Evolutionary conservation across 768 basidiomycete genomes (phyloP).

Genomic region (Russula compacta): DNA sequence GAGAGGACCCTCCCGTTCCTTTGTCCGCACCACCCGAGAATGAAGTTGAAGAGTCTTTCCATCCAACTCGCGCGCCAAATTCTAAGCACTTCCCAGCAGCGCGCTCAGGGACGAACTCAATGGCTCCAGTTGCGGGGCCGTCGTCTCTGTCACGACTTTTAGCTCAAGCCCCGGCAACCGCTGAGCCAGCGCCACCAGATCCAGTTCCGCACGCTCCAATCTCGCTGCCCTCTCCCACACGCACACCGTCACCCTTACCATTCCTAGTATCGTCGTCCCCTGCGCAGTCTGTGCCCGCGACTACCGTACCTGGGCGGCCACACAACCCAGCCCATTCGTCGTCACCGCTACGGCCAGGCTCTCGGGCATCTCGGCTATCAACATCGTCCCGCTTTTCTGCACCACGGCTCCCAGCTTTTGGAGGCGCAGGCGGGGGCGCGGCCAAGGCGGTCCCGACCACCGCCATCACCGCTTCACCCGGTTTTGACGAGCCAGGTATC

Average conservation of each 20-base stretch:
- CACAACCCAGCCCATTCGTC: background rate
- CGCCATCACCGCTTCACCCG: slow-evolving; percentile 35
- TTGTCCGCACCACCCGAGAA: slow-evolving; percentile 57
- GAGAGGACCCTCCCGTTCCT: slow-evolving; percentile 33
- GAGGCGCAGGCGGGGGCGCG: slow-evolving; percentile 54
- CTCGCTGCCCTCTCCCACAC: slow-evolving; percentile 15
- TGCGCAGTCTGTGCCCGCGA: background rate
- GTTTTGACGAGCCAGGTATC: slow-evolving; percentile 6
- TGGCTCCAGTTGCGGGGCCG: slow-evolving; percentile 63
- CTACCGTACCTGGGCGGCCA: slow-evolving; percentile 1
- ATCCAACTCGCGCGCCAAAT: slow-evolving; percentile 53
- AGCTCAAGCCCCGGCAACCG: slow-evolving; percentile 51
- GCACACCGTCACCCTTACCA: slow-evolving; percentile 27
- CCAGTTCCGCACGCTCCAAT: slow-evolving; percentile 12
- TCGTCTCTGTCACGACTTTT: slow-evolving; percentile 73
- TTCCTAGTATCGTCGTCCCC: background rate
- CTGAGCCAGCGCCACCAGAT: slow-evolving; percentile 28
- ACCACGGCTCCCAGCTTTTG: slow-evolving; percentile 52
- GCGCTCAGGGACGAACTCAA: slow-evolving; percentile 56
- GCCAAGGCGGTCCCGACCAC: slow-evolving; percentile 46
- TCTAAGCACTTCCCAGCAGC: slow-evolving; percentile 52
- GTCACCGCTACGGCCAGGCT: slow-evolving; percentile 56
- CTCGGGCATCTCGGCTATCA: slow-evolving; percentile 62
- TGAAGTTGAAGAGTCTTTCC: slow-evolving; percentile 68
- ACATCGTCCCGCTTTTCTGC: slow-evolving; percentile 61